A percentile compares a stretch with the other conserved stretches of the same genome.
phyloP scores from a whole-genome alignment of 2,329 filamentous ascomycete species.

The Talaromyces sp. region DNA sequence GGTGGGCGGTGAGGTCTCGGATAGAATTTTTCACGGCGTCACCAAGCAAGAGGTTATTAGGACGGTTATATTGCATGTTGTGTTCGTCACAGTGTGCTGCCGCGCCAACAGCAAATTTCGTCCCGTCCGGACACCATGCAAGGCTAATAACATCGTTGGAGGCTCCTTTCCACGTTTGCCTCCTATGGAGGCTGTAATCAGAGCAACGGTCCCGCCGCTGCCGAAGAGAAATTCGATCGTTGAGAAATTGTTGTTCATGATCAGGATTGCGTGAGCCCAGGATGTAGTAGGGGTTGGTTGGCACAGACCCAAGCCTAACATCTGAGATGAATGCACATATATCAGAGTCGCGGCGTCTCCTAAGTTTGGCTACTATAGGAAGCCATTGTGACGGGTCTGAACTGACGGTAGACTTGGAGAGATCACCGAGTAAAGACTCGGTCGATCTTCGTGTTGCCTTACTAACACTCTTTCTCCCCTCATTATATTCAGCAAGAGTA shows the following conservation, averaged over 20 bases:
- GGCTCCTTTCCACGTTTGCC: conserved; percentile 50
- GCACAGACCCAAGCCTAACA: conserved; percentile 16
- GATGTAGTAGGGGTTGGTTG: conserved; percentile 15
- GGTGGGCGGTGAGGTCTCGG: conserved; percentile 52
- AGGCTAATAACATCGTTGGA: conserved; percentile 55
- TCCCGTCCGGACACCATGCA: conserved; percentile 53
- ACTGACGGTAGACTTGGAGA: neutral
- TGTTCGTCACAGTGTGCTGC: conserved; percentile 51
- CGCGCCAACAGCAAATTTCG: conserved; percentile 53
- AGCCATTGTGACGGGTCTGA: conserved; percentile 9
- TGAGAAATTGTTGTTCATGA: neutral
- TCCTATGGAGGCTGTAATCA: conserved; percentile 2
- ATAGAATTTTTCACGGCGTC: conserved; percentile 38
- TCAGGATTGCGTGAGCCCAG: conserved; percentile 2
- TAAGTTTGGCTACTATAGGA: conserved; percentile 12
- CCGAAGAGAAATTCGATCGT: neutral
- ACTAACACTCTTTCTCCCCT: neutral
- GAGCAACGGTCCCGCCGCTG: conserved; percentile 14
- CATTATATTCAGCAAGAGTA: conserved; percentile 11
- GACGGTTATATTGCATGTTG: conserved; percentile 57
- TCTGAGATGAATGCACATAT: conserved; percentile 19
- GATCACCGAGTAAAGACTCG: neutral
- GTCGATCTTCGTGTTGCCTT: neutral
- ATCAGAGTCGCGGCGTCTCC: conserved; percentile 15
- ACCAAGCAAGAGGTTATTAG: conserved; percentile 54